Evolutionary conservation across 1,284 basidiomycete species (phyloP).

Genomic region (Tilletia caries): DNA sequence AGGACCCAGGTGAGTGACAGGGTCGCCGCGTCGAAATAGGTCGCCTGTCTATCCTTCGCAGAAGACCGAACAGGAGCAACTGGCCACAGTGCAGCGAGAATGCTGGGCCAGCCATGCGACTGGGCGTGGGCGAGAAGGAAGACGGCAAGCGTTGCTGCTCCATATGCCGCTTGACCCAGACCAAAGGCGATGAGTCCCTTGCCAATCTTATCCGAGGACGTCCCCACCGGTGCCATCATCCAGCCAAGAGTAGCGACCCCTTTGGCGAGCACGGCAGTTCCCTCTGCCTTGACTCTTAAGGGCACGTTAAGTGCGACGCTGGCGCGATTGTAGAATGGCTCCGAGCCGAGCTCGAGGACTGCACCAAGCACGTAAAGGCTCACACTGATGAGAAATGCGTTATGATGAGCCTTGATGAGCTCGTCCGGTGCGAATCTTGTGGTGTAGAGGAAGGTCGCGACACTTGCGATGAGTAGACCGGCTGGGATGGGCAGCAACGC

Average conservation of each 20-base stretch:
- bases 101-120: background rate
- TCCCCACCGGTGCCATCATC: slow-evolving; percentile 4
- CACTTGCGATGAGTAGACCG: slow-evolving; percentile 28
- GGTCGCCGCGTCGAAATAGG: slow-evolving; percentile 1
- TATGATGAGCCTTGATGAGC: slow-evolving; percentile 21
- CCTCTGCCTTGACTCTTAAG: slow-evolving; percentile 44
- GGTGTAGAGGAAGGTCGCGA: slow-evolving; percentile 26
- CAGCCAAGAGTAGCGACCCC: slow-evolving; percentile 23
- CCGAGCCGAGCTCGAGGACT: slow-evolving; percentile 37
- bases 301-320: slow-evolving; percentile 28
- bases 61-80: background rate
- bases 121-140: slow-evolving; percentile 15
- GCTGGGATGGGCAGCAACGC: slow-evolving; percentile 37
- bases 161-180: slow-evolving; percentile 39
- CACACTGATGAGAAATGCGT: slow-evolving; percentile 33
- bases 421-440: slow-evolving; percentile 28
- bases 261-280: slow-evolving; percentile 35
- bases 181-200: slow-evolving; percentile 39
- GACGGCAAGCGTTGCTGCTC: slow-evolving; percentile 25
- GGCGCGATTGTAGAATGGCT: slow-evolving; percentile 45
- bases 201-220: background rate
- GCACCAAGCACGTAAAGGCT: slow-evolving; percentile 42
- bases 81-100: background rate
- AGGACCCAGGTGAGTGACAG: slow-evolving; percentile 67
- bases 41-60: too few relatives aligned